Evolutionary conservation across 2,329 filamentous ascomycete species (phyloP).

Genomic region (Stachybotrys elegans): DNA sequence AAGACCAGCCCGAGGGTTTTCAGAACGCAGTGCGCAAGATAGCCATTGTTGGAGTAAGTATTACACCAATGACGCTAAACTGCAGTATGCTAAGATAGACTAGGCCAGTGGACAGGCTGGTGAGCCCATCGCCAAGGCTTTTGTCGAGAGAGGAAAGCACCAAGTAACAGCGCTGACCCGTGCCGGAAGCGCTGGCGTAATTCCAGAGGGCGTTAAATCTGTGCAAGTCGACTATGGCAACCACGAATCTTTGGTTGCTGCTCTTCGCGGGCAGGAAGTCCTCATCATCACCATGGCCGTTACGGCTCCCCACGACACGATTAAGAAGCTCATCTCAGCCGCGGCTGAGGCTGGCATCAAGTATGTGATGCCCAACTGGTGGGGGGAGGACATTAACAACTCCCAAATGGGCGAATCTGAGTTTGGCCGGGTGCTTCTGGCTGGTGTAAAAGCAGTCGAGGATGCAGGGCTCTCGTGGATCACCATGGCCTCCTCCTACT

Average conservation of each 20-base stretch:
- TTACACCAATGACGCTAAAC: slow-evolving; percentile 14
- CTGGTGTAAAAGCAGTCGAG: neutral
- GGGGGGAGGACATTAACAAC: slow-evolving; percentile 8
- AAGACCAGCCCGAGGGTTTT: too few relatives aligned
- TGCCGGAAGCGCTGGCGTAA: slow-evolving; percentile 25
- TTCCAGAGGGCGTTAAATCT: slow-evolving; percentile 35
- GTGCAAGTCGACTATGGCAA: slow-evolving; percentile 36
- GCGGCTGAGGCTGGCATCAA: slow-evolving; percentile 40
- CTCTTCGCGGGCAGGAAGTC: slow-evolving; percentile 45
- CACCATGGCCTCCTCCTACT: neutral
- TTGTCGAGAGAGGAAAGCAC: slow-evolving; percentile 41
- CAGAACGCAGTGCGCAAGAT: too few relatives aligned
- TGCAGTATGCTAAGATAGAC: neutral
- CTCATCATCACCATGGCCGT: slow-evolving; percentile 41
- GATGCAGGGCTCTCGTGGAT: neutral
- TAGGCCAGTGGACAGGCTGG: slow-evolving; percentile 32
- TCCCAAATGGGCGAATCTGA: neutral
- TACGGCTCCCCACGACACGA: slow-evolving; percentile 28
- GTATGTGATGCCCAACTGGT: slow-evolving; percentile 42
- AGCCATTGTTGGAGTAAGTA: slow-evolving; percentile 37
- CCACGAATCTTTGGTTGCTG: slow-evolving; percentile 32
- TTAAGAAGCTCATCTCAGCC: slow-evolving; percentile 36
- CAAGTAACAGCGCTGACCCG: slow-evolving; percentile 46
- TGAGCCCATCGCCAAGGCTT: slow-evolving; percentile 26
- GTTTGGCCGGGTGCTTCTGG: neutral